Evolutionary conservation across 768 basidiomycete species (phyloP).

Genomic region (Boletales sp.): DNA sequence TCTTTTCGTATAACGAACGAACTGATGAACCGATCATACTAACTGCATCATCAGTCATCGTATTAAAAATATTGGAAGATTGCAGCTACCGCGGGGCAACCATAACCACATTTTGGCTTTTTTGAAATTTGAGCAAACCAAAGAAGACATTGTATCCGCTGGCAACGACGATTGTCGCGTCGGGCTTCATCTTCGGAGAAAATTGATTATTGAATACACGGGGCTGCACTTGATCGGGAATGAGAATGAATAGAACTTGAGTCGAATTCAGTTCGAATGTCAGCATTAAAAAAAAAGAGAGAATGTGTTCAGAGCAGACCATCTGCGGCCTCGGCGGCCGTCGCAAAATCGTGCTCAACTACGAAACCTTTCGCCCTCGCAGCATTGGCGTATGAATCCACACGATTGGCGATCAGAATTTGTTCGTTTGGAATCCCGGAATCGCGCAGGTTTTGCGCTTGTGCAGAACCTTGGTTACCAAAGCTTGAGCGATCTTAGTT

Average conservation of each 20-base stretch:
- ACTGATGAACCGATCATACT: constrained; percentile 71
- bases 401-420: constrained; percentile 56
- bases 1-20: constrained; percentile 55
- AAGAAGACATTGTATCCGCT: constrained; percentile 67
- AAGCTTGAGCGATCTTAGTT: constrained; percentile 36
- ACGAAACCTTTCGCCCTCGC: constrained; percentile 54
- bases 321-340: constrained; percentile 55
- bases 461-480: constrained; percentile 65
- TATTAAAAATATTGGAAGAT: neutral
- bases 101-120: constrained; percentile 59
- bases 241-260: constrained; percentile 55
- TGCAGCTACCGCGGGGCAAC: constrained; percentile 51
- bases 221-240: constrained; percentile 65
- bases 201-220: constrained; percentile 56
- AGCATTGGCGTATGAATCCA: constrained; percentile 54
- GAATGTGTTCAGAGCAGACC: constrained; percentile 30
- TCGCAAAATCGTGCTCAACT: constrained; percentile 54
- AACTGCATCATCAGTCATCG: neutral
- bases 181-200: constrained; percentile 46
- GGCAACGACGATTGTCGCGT: constrained; percentile 52
- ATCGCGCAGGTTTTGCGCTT: constrained; percentile 65
- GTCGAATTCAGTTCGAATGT: neutral
- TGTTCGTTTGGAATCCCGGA: constrained; percentile 58
- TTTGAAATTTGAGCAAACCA: constrained; percentile 51
- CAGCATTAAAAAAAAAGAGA: neutral